These are phyloP conservation scores for Pancytospora philotis DNA, from an alignment of 371 early-diverging fungal species.

Conservation along the genomic window DNA sequence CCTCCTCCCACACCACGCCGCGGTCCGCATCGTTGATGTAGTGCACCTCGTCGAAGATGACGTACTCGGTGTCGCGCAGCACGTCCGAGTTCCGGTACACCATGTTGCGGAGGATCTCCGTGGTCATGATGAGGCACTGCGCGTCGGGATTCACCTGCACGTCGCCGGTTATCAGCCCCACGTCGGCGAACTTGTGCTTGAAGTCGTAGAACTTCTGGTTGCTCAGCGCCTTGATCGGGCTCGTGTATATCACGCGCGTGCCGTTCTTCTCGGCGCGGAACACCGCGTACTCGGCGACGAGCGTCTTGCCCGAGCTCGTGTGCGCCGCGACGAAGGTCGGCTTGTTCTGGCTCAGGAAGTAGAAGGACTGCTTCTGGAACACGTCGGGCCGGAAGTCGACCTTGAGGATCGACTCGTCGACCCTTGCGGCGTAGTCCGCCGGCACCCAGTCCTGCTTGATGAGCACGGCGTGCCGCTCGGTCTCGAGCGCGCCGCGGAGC, in stretches of 20 bases:
- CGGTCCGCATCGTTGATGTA: constrained; percentile 90
- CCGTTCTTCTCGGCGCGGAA: constrained; percentile 64
- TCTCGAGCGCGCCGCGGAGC: too few species aligned
- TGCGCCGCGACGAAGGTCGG: constrained; percentile 96
- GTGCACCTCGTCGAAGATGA: constrained; percentile 97
- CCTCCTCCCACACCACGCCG: constrained; percentile 99
- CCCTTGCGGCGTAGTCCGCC: constrained; percentile 20
- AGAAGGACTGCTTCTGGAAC: constrained; percentile 94
- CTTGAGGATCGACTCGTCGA: constrained; percentile 38
- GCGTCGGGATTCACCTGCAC: constrained; percentile 90
- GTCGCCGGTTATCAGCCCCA: constrained; percentile 96
- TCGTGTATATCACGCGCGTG: constrained; percentile 81
- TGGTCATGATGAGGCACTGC: constrained; percentile 91
- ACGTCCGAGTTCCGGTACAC: constrained; percentile 87
- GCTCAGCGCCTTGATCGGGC: constrained; percentile 93
- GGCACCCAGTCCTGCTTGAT: constrained; percentile 33
- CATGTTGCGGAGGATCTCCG: constrained; percentile 93
- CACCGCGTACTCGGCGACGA: constrained; percentile 95
- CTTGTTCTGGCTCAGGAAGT: constrained; percentile 79
- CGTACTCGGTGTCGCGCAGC: constrained; percentile 91
- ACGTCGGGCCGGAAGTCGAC: constrained; percentile 75
- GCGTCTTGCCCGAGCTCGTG: constrained; percentile 97
- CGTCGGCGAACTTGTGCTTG: constrained; percentile 68
- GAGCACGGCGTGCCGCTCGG: too few species aligned
- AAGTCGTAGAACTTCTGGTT: constrained; percentile 98